These are phyloP conservation scores for Mycogone perniciosa DNA, from an alignment of 2,329 filamentous ascomycete species.

Conservation along the genomic window DNA sequence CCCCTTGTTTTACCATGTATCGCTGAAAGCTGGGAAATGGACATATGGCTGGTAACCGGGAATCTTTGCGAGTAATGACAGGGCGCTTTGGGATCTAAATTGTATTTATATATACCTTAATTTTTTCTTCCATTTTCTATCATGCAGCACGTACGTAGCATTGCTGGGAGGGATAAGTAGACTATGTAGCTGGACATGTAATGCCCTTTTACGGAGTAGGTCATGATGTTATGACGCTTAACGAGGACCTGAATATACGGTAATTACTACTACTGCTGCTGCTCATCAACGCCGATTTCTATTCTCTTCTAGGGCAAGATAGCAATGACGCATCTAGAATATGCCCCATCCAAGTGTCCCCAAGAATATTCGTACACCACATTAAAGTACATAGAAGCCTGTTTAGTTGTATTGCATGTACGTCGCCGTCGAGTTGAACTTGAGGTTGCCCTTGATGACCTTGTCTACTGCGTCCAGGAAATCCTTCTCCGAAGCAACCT, in stretches of 20 bases:
- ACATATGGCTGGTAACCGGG: too few species aligned
- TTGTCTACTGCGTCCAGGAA: constrained; percentile 97
- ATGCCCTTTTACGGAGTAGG: background rate
- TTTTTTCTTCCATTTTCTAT: background rate
- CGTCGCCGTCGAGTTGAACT: constrained; percentile 97
- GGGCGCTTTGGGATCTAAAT: background rate
- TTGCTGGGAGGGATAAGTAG: background rate
- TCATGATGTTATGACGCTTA: background rate
- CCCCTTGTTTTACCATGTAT: too few species aligned
- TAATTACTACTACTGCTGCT: background rate
- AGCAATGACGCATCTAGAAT: constrained; percentile 20
- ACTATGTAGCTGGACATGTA: background rate
- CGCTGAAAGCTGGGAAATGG: too few species aligned
- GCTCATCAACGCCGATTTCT: constrained; percentile 12
- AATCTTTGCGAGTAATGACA: background rate
- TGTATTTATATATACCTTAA: background rate
- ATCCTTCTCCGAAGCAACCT: constrained; percentile 98
- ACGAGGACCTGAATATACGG: background rate
- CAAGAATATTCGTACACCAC: constrained; percentile 28
- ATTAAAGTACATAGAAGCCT: constrained; percentile 21
- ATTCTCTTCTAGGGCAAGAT: constrained; percentile 13
- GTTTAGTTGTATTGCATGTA: constrained; percentile 98
- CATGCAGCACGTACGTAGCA: background rate
- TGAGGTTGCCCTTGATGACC: constrained; percentile 98
- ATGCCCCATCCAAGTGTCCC: constrained; percentile 15